Evolutionary conservation across 2,329 filamentous ascomycete species (phyloP), one percentile per base, ranked within the genome.

Genomic region (Xylariomycetidae sp.): DNA sequence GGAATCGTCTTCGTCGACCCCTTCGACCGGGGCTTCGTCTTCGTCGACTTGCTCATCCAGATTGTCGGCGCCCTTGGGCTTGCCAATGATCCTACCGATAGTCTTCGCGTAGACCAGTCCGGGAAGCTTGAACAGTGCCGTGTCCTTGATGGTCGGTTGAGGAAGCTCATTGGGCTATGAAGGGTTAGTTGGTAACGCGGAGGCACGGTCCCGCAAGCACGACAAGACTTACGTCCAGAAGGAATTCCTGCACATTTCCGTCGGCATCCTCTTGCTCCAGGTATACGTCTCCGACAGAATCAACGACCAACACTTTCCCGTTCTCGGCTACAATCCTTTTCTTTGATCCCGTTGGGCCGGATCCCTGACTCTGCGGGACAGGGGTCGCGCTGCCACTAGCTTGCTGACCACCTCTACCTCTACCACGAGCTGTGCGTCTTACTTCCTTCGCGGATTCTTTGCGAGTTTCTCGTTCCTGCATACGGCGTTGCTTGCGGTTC

Each of bases 281-380:
- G 56, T 87, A 98, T 10, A 98, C 92, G 50, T 96, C 88, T 17
- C 92, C 92, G 8, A 83, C 69, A 1, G 86, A 87, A 62, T 98
- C 90, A 4, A 98, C 92, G 36, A 98, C 82, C 23, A 98, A 69
- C 1, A 94, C 73, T 69, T 97, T 98, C 47, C 92, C 92, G 51
- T 98, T 98, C 69, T 95, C 85, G 3, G 89, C 90, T 16, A 89
- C 78, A 12, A 97, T 87, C 22, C 87, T 76, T 72, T 90, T 94
- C 64, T 87, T 87, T 20, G 83, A 72, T 14, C 89, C 88, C 23
- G 80, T 75, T 2, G 86, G 78, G 9, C 79, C 77, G 34, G 70
- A 61, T 5, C 66, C 59, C 51, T 56, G 63, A 56, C 64, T 63
- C 42, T 61, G 65, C 31, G 72, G 70, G 30, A 74, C 69, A 0